Base-by-base conservation (phyloP, 225 moss, liverwort and hornwort species). In the Straminergon stramineum region DNA sequence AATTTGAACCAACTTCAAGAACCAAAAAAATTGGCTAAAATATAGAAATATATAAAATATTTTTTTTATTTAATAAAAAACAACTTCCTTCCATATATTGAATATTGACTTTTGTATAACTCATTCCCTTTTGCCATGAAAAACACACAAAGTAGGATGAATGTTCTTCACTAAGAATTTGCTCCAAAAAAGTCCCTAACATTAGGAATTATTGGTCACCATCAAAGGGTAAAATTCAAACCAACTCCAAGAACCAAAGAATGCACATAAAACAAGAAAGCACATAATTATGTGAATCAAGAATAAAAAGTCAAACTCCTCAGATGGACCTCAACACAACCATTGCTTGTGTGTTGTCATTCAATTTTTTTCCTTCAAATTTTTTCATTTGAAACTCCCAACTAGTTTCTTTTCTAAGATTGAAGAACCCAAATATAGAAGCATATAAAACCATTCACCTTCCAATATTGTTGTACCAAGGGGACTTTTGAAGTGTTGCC, bases 281-380 rank as follows among this genome's bases (percentile, higher is more conserved):
- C 3, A 17, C 8, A 18, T 18, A 75, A 18, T 15, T 11, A 30
- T 6, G 2, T 48, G 48, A 75, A 31, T 48, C 2, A 48, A 30
- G 2, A 30, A 48, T 18, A 18, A 48, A 55, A 5, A 37, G 0
- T 23, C 15, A 37, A 78, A 56, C 4, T 78, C 37, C 1, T 78
- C 24, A 15, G 15, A 78, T 0, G 6, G 9, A 55, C 9, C 14
- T 56, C 6, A 15, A 55, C 2, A 22, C 0, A 35, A 35, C 15
- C 9, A 35, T 78, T 15, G 6, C 4, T 23, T 78, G 7, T 9
- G 0, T 21, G 0, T 4, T 4, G 2, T 76, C 13, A 37, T 0
- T 37, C 0, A n/a, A 23, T 15, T 22, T 55, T 22, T 55, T 35
- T 15, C 23, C 15, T 35, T 22, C 8, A 20, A 52, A 52, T 76